phyloP scores from a whole-genome alignment of 2,329 filamentous ascomycete species.

The Fusarium udum region DNA sequence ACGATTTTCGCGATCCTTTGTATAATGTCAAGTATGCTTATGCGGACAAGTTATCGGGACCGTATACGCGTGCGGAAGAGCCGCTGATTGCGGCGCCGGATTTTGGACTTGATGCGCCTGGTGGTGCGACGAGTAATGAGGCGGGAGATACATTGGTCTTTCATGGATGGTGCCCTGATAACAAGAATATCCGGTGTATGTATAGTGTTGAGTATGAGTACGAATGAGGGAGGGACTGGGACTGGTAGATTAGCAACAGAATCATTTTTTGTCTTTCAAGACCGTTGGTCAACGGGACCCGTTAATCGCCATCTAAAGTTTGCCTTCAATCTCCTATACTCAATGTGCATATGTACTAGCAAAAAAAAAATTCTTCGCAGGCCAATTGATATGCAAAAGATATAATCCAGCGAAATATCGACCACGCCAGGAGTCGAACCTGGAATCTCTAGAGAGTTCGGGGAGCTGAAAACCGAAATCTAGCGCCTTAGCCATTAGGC shows the following conservation, averaged over 20 bases:
- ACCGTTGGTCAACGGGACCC: too few relatives aligned
- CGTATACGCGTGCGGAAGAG: constrained; percentile 4
- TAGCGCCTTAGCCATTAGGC: constrained; percentile 31
- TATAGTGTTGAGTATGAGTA: constrained; percentile 2
- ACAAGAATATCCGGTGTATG: neutral
- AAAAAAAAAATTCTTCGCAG: too few relatives aligned
- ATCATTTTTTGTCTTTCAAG: too few relatives aligned
- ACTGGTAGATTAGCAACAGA: too few relatives aligned
- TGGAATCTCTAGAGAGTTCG: constrained; percentile 27
- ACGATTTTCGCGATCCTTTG: neutral
- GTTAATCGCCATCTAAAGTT: too few relatives aligned
- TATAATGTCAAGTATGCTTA: constrained; percentile 20
- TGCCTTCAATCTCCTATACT: too few relatives aligned
- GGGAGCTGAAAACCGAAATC: constrained; percentile 8
- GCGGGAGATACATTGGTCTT: constrained; percentile 6
- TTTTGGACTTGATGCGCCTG: constrained; percentile 11
- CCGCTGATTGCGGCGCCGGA: constrained; percentile 1
- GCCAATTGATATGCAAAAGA: too few relatives aligned
- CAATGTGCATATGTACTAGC: too few relatives aligned
- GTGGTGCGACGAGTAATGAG: constrained; percentile 15
- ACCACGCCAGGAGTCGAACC: constrained; percentile 28
- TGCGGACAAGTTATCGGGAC: neutral
- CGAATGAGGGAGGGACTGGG: too few relatives aligned
- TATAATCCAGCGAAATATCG: neutral
- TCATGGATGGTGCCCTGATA: constrained; percentile 12